Conservation (phyloP, 2,329 filamentous ascomycete genomes). For the Penicillium sp. region DNA sequence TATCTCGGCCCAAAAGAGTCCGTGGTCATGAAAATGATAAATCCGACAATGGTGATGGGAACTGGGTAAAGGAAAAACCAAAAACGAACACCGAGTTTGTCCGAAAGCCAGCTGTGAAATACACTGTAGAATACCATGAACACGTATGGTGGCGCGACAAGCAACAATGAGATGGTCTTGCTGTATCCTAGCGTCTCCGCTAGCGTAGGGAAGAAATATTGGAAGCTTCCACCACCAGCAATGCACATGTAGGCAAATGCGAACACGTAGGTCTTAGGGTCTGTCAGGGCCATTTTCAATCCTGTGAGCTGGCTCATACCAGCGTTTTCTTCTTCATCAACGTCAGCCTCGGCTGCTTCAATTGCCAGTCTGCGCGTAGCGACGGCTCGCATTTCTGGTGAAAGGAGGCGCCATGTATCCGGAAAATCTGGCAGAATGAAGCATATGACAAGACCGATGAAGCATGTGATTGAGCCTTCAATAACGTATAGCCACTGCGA, state of each 20-base stretch:
- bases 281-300: slow-evolving; percentile 53
- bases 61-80: slow-evolving; percentile 58
- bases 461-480: slow-evolving; percentile 38
- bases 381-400: slow-evolving; percentile 48
- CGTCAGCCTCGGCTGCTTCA: slow-evolving; percentile 52
- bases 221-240: slow-evolving; percentile 50
- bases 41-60: slow-evolving; percentile 53
- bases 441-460: slow-evolving; percentile 1
- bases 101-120: slow-evolving; percentile 47
- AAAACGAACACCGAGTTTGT: slow-evolving; percentile 50
- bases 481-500: slow-evolving; percentile 46
- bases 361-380: slow-evolving; percentile 53
- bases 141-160: slow-evolving; percentile 56
- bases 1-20: slow-evolving; percentile 56
- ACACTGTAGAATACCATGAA: slow-evolving; percentile 55
- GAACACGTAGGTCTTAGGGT: slow-evolving; percentile 51
- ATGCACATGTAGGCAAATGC: slow-evolving; percentile 50
- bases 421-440: slow-evolving; percentile 29
- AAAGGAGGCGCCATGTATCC: slow-evolving; percentile 46
- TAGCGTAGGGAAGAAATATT: slow-evolving; percentile 59
- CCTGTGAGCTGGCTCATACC: slow-evolving; percentile 51
- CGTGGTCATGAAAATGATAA: slow-evolving; percentile 54
- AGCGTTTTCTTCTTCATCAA: slow-evolving; percentile 45
- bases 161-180: slow-evolving; percentile 51
- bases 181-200: slow-evolving; percentile 48